Base-by-base conservation (phyloP, 495 filamentous ascomycete species). In the Podospora pseudocomata region DNA sequence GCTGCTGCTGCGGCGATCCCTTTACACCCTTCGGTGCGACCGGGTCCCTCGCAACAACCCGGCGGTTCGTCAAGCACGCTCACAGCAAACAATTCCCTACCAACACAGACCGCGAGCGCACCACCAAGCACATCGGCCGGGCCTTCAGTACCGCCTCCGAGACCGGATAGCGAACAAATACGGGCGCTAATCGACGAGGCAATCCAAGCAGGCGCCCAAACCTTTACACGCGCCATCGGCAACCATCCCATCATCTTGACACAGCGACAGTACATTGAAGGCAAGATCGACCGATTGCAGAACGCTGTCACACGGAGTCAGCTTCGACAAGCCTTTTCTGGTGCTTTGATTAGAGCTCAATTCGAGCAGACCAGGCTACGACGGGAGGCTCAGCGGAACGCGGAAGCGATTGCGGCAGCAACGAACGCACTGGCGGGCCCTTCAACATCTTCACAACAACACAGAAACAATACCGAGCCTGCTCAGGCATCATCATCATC, bases 231-330 rank as follows among this genome's bases (percentile, higher is more conserved):
- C 23, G 79, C 79, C n/a, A 68, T 87, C 20, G 65, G 71, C 18
- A 70, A 72, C 2, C 79, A 84, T 65, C 84, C 84, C 4, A 75
- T 75, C 9, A 81, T 86, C 53, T 72, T 84, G 9, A 71, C 73
- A 0, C 77, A 78, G 58, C 79, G 80, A 19, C 65, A 63, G 26
- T 76, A 80, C 66, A 75, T 84, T 5, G 79, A 81, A 67, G 65
- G 74, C 1, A 75, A 76, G 7, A 83, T 85, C 34, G 80, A 82
- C 66, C 75, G 78, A 18, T 79, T 81, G 60, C 68, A 77, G 1
- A 81, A 78, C 65, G 74, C 79, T 0, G 71, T 82, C 6, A 58
- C 75, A 4, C 73, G 83, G 44, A 76, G 79, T 19, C 77, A 81
- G 56, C 74, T 85, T 16, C 76, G 80, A 26, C 79, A 79, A 65